These are phyloP conservation scores for Echium plantagineum DNA, from an alignment of 257 asterid species.

Conservation along the genomic window DNA sequence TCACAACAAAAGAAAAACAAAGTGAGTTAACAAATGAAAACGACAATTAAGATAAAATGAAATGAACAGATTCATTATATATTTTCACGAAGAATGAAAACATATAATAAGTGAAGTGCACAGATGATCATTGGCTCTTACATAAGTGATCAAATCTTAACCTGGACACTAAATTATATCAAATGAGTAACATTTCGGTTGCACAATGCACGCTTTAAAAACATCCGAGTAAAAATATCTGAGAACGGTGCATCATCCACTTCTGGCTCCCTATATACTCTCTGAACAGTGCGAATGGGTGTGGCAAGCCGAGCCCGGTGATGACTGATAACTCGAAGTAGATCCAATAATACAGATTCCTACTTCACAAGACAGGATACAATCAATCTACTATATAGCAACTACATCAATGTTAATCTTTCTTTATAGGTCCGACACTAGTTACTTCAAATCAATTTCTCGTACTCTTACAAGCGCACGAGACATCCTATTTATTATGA, in stretches of 20 bases:
- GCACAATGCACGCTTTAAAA: conserved; percentile 17
- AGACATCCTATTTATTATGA: too few relatives aligned
- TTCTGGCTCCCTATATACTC: conserved; percentile 18
- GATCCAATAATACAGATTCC: conserved; percentile 25
- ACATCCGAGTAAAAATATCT: conserved; percentile 12
- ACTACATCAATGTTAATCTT: neutral
- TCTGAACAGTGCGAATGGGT: conserved; percentile 26
- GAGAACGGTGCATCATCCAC: conserved; percentile 16
- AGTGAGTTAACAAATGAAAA: too few relatives aligned
- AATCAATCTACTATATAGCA: neutral
- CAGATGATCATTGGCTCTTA: neutral
- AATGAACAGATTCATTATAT: too few relatives aligned
- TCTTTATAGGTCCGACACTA: too few relatives aligned
- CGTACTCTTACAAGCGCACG: too few relatives aligned
- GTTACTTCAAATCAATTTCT: too few relatives aligned
- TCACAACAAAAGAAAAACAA: too few relatives aligned
- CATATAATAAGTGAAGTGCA: neutral
- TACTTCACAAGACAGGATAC: conserved; percentile 5
- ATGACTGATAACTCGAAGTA: conserved; percentile 27
- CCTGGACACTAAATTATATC: neutral
- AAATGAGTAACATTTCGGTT: neutral
- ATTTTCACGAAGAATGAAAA: neutral
- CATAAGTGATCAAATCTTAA: too few relatives aligned
- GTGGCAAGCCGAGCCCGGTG: conserved; percentile 32
- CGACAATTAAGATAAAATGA: too few relatives aligned